Evolutionary conservation across 2,329 filamentous ascomycete genomes (phyloP), one percentile per base, ranked within the genome.

Genomic region (Didymella pinodella): DNA sequence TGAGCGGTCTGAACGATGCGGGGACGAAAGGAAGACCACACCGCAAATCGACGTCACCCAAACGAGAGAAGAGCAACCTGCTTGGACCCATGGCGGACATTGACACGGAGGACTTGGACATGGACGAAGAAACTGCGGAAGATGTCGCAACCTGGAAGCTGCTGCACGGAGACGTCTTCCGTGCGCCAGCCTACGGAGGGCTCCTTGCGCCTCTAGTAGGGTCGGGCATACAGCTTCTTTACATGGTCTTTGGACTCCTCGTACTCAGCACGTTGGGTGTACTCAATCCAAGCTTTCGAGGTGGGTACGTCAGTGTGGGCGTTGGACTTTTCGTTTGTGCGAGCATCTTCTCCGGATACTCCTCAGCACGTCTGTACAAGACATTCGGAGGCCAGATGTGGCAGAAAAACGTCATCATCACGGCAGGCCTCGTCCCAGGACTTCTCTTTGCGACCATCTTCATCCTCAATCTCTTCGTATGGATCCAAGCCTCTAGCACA

Each of bases 81-180:
- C 79, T 92, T 6, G 88, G 89, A 18, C 85, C 86, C 62, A 80
- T 82, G 29, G 82, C 80, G 43, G 86, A 83, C 63, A 79, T 80
- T 0, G 89, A 89, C 25, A 59, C 44, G 1, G 87, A 83, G 61
- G 81, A 79, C 1, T 88, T 88, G 41, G 71, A 84, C 8, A 84
- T 86, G 4, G 90, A 92, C 48, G 90, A 92, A 1, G 90, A 93
- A 65, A 79, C 85, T 0, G 75, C 91, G 7, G 92, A 96, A 69
- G 92, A 96, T 67, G 84, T 90, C 28, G 91, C 90, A 2, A 92
- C 92, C 49, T 96, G 92, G 92, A 96, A 96, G 75, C 81, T 95
- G 16, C 83, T 96, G 2, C 91, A 96, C 70, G 91, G 86, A n/a
- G 92, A 96, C 75, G 91, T 96, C 4, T 96, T 96, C 80, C 86